Base-by-base conservation (phyloP, 148 eudicot genomes). In the Nepenthes mirabilis region DNA sequence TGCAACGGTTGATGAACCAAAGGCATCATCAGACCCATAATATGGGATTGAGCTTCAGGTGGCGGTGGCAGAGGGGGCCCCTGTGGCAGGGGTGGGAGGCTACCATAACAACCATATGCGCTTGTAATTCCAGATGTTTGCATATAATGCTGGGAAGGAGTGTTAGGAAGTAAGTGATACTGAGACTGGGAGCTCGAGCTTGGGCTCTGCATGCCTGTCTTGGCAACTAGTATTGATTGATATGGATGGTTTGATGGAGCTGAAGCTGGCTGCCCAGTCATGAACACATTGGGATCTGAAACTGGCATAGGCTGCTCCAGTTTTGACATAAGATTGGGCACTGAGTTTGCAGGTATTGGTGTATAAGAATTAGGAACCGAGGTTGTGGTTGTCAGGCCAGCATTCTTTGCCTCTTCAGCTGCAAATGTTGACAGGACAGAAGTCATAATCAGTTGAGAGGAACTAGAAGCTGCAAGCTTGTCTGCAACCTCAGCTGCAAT, bases 401-500 rank as follows among this genome's bases (percentile, higher is more conserved):
- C 86, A 36, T 62, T 79, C 78, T 88, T 82, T 37, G 96, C 91
- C 66, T 79, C 88, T 67, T 93, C 85, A 37, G 98, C 98, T 55
- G 98, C 98, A 67, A 93, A 86, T 60, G 98, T 70, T 3, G 98
- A 93, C 37, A 93, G 85, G 59, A 93, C 98, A 35, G 96, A 85
- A 9, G 83, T 64, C 98, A 93, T 93, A 69, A 93, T 93, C 53
- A 77, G 68, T 65, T 88, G 96, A 47, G 98, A 93, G 34, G 96
- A 88, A 49, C 78, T 88, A 4, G 96, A 93, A 64, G 98, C 96
- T 32, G 98, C 68, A 34, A 93, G 96, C 80, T 67, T 93, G 74
- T 93, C 98, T 36, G 83, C 98, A 61, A 93, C 90, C 82, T 82
- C 91, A 56, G 98, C 98, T 43, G 98, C 98, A 59, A 91, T 83